A percentile compares a stretch with the other conserved stretches of the same genome.
These are phyloP conservation scores for Vaccinium vitisidaea DNA, from an alignment of 148 eudicot species.

Conservation along the genomic window DNA sequence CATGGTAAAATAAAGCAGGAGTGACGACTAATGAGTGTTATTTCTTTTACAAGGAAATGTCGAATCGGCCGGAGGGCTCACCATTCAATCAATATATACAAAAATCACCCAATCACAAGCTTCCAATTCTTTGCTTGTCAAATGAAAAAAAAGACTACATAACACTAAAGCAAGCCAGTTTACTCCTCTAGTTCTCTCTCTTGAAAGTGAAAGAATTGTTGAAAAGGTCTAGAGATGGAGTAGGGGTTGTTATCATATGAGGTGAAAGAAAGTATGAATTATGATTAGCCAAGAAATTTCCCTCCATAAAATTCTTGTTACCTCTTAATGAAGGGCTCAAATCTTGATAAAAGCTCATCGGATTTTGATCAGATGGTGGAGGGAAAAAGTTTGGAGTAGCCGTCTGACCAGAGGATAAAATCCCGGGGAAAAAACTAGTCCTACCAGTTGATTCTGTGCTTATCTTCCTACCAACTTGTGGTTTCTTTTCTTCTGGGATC, in stretches of 20 bases:
- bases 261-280: conserved; percentile 58
- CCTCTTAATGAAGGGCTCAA: conserved; percentile 36
- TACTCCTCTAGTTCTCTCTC: conserved; percentile 3
- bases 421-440: conserved; percentile 50
- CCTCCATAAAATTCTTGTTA: conserved; percentile 38
- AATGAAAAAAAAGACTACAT: not conserved
- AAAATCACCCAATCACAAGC: not conserved
- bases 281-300: conserved; percentile 46
- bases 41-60: not conserved
- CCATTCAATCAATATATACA: not conserved
- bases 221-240: conserved; percentile 63
- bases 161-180: not conserved
- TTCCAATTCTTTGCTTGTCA: not conserved
- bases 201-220: conserved; percentile 39
- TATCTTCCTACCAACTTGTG: conserved; percentile 16
- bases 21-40: not conserved
- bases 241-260: conserved; percentile 47
- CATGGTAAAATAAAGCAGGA: not conserved
- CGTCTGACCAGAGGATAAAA: conserved; percentile 68
- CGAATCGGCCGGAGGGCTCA: not conserved
- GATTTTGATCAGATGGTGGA: conserved; percentile 46
- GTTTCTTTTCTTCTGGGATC: conserved; percentile 30
- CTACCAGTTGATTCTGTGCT: conserved; percentile 24
- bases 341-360: conserved; percentile 42
- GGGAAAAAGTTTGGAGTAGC: conserved; percentile 66